Evolutionary conservation across 1,284 basidiomycete genomes (phyloP).

Genomic region (Ganoderma lingzhi): DNA sequence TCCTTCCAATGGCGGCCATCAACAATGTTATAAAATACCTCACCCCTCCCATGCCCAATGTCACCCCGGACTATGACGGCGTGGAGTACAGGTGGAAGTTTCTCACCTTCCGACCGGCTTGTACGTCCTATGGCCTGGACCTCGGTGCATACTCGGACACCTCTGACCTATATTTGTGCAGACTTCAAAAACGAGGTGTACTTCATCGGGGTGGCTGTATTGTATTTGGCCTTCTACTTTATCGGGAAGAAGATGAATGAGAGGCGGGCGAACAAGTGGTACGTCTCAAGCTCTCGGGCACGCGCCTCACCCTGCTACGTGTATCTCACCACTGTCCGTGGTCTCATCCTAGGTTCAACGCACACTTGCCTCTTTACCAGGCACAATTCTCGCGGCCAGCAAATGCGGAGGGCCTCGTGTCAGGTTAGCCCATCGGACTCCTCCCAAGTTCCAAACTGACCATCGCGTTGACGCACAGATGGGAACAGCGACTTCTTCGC

Average conservation of each 20-base stretch:
- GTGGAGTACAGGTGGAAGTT: slow-evolving; percentile 76
- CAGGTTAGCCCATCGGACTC: slow-evolving; percentile 31
- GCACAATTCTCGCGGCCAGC: slow-evolving; percentile 74
- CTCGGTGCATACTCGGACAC: slow-evolving; percentile 1
- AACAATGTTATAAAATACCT: slow-evolving; percentile 27
- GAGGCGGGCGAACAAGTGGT: slow-evolving; percentile 67
- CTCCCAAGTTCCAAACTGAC: not conserved
- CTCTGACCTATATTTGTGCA: slow-evolving; percentile 32
- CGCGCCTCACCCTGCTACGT: slow-evolving; percentile 4
- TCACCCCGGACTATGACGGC: slow-evolving; percentile 61
- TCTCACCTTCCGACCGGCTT: slow-evolving; percentile 83
- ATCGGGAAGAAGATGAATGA: slow-evolving; percentile 64
- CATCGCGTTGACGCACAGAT: slow-evolving; percentile 57
- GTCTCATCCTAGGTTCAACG: slow-evolving; percentile 55
- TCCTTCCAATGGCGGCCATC: slow-evolving; percentile 29
- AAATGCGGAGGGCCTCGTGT: slow-evolving; percentile 48
- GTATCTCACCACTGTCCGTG: slow-evolving; percentile 13
- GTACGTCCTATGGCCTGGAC: slow-evolving; percentile 49
- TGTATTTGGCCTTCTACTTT: slow-evolving; percentile 62
- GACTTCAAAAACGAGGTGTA: slow-evolving; percentile 74
- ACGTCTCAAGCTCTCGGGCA: slow-evolving; percentile 30
- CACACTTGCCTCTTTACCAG: slow-evolving; percentile 62
- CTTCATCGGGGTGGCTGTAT: slow-evolving; percentile 59
- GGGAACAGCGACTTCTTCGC: slow-evolving; percentile 83
- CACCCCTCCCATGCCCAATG: slow-evolving; percentile 49